These are phyloP conservation scores for Graphium sp. DNA, from an alignment of 2,329 filamentous ascomycete genomes.

Conservation along the genomic window DNA sequence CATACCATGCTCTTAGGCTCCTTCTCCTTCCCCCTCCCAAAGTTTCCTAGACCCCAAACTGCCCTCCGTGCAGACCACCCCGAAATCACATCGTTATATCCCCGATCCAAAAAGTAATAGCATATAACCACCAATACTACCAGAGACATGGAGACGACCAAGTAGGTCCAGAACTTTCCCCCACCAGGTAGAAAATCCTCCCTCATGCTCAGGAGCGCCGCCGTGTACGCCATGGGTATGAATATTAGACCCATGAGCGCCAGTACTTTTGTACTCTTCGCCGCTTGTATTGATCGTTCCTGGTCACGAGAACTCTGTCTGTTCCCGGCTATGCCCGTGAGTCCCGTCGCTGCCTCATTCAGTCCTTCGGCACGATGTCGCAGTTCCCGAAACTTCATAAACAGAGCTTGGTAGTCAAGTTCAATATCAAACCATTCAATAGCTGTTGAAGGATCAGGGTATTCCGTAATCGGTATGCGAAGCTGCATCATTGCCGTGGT, in stretches of 20 bases:
- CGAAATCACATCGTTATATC: not conserved
- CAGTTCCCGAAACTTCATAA: not conserved
- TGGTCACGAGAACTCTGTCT: not conserved
- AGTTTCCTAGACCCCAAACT: too few relatives aligned
- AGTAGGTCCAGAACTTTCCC: conserved; percentile 1
- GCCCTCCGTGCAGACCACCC: too few relatives aligned
- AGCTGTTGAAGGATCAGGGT: conserved; percentile 3
- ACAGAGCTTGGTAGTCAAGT: not conserved
- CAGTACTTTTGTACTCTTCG: conserved; percentile 2
- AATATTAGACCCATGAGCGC: conserved; percentile 1
- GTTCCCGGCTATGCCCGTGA: not conserved
- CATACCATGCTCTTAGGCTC: too few relatives aligned
- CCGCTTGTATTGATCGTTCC: conserved; percentile 1
- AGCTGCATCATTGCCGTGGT: conserved; percentile 11
- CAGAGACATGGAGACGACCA: conserved; percentile 1
- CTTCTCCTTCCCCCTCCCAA: too few relatives aligned
- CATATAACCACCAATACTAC: conserved; percentile 1
- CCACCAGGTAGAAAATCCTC: not conserved
- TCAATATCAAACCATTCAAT: not conserved
- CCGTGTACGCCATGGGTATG: conserved; percentile 1
- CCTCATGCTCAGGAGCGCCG: conserved; percentile 1
- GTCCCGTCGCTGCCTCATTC: conserved; percentile 1
- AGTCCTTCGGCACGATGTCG: not conserved
- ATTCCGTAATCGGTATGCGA: conserved; percentile 8
- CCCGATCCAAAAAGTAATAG: conserved; percentile 1